Percentiles rank a stretch among this genome's conserved stretches.
Evolutionary conservation across 2,329 filamentous ascomycete species (phyloP).

Genomic region (Fusarium staphyleae): DNA sequence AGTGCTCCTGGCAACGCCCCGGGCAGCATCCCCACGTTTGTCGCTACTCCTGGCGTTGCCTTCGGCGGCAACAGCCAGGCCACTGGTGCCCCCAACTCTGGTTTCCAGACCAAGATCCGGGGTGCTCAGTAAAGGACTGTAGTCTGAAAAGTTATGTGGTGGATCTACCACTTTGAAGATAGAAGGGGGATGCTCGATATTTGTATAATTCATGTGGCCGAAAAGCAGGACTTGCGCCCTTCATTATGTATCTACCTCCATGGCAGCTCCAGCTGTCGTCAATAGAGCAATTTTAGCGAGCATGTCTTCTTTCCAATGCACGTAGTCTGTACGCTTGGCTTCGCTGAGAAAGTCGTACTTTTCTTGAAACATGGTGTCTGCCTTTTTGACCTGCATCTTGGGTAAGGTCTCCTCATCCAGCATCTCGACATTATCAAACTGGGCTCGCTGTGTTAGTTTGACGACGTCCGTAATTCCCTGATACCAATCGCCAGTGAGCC

Average conservation of each 20-base stretch:
- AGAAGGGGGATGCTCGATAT: constrained; percentile 28
- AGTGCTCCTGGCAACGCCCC: constrained; percentile 1
- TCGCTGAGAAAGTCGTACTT: constrained; percentile 75
- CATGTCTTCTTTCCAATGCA: constrained; percentile 68
- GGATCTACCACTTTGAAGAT: constrained; percentile 19
- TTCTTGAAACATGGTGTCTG: constrained; percentile 78
- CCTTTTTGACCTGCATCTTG: constrained; percentile 55
- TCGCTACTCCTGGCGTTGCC: constrained; percentile 11
- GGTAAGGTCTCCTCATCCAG: constrained; percentile 45
- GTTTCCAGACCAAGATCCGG: constrained; percentile 24
- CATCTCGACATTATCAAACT: constrained; percentile 46
- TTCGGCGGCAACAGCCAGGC: constrained; percentile 2
- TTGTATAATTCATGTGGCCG: constrained; percentile 33
- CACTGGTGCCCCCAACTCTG: constrained; percentile 4
- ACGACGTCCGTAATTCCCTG: constrained; percentile 63
- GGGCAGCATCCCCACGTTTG: constrained; percentile 8
- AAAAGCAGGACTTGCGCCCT: constrained; percentile 38
- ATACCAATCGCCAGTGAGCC: constrained; percentile 71
- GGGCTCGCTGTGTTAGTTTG: constrained; percentile 43
- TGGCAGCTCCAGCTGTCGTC: constrained; percentile 38
- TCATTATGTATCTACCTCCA: constrained; percentile 47
- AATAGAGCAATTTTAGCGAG: constrained; percentile 62
- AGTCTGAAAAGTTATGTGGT: constrained; percentile 11
- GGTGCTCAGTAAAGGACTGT: constrained; percentile 12
- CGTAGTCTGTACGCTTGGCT: constrained; percentile 66